A percentile compares a stretch with the other conserved stretches of the same genome.
Conservation (phyloP, 2,329 filamentous ascomycete species). For the Emergomyces africanus region DNA sequence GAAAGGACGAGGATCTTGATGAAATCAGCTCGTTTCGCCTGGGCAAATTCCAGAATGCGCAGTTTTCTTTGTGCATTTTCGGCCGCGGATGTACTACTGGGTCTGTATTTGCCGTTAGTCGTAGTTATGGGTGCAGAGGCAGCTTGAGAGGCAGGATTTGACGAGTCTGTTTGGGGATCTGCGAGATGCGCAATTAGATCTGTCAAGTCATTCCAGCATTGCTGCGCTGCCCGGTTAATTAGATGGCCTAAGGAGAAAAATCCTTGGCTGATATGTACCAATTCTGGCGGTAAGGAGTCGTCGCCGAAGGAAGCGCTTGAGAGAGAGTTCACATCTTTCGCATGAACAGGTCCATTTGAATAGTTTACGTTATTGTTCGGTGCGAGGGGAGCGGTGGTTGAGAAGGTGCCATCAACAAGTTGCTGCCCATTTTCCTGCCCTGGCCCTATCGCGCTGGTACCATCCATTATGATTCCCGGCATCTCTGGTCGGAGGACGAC, state of each 20-base stretch:
- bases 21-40: conserved; percentile 72
- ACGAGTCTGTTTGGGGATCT: conserved; percentile 48
- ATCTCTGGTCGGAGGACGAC: conserved; percentile 18
- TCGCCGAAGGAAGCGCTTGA: conserved; percentile 3
- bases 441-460: neutral
- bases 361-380: neutral
- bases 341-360: conserved; percentile 2
- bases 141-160: conserved; percentile 19
- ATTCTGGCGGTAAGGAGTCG: conserved; percentile 34
- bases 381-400: neutral
- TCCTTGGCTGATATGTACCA: conserved; percentile 58
- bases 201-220: conserved; percentile 65
- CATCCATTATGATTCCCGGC: conserved; percentile 32
- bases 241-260: conserved; percentile 66
- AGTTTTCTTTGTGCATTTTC: conserved; percentile 68
- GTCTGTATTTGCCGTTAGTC: conserved; percentile 9
- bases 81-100: conserved; percentile 25
- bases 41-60: conserved; percentile 61
- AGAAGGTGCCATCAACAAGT: neutral
- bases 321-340: conserved; percentile 4
- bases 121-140: conserved; percentile 16
- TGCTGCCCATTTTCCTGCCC: neutral
- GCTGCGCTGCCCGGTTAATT: conserved; percentile 66
- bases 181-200: conserved; percentile 59
- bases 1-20: conserved; percentile 85